These are phyloP conservation scores for Fragaria iinumae DNA, from an alignment of 306 rosid species.

Conservation along the genomic window DNA sequence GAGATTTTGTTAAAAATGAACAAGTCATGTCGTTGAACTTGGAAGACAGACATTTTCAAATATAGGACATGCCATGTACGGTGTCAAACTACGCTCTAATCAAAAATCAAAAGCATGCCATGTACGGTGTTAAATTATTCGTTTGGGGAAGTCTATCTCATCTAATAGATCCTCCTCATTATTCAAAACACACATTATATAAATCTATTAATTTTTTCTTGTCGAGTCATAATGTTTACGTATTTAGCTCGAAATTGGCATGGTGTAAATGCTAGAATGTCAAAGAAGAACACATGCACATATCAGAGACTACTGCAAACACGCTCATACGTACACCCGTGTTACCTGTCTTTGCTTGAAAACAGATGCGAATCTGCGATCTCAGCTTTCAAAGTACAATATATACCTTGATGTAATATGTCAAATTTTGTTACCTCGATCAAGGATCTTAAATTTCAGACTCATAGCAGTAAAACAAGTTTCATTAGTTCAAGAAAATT, in stretches of 20 bases:
- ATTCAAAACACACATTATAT: background rate
- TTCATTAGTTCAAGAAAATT: background rate
- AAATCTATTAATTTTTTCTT: background rate
- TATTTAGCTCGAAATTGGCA: background rate
- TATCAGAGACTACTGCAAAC: background rate
- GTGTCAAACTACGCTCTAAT: background rate
- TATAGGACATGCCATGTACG: constrained; percentile 8
- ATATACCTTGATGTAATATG: background rate
- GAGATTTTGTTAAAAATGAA: background rate
- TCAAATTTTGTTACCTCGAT: background rate
- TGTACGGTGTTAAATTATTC: background rate
- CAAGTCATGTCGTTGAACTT: background rate
- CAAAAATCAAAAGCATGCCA: background rate
- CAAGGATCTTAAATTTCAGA: background rate
- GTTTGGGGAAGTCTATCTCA: background rate
- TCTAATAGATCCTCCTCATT: background rate
- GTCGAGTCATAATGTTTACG: background rate
- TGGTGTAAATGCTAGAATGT: constrained; percentile 15
- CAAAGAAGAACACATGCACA: background rate
- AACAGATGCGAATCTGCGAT: background rate
- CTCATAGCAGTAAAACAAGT: background rate
- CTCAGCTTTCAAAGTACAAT: background rate
- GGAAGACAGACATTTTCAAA: background rate
- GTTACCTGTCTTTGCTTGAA: background rate
- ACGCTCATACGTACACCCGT: background rate